These are phyloP conservation scores for Termitomyces heimii DNA, from an alignment of 768 basidiomycete species.

Conservation along the genomic window DNA sequence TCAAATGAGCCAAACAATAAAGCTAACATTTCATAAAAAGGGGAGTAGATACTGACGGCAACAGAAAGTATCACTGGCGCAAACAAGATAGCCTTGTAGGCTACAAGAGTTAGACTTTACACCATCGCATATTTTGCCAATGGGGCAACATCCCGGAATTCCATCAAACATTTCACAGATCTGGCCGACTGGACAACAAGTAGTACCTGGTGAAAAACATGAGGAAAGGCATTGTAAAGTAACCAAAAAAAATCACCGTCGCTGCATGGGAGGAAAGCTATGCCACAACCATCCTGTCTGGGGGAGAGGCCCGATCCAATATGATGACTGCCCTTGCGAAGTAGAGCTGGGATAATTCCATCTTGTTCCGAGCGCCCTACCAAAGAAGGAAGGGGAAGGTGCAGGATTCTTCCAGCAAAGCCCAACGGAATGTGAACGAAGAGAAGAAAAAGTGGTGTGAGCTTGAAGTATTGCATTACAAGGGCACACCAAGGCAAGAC, in stretches of 20 bases:
- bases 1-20: not conserved
- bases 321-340: not conserved
- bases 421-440: not conserved
- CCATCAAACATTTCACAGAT: not conserved
- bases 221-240: not conserved
- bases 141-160: not conserved
- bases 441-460: not conserved
- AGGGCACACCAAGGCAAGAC: not conserved
- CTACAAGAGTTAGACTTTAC: not conserved
- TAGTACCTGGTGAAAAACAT: not conserved
- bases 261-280: conserved; percentile 7
- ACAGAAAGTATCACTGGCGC: not conserved
- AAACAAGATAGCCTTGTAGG: not conserved
- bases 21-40: too few relatives aligned
- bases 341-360: conserved; percentile 3
- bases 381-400: not conserved
- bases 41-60: not conserved
- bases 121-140: not conserved
- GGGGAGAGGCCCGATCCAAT: not conserved
- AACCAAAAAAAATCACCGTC: conserved; percentile 1
- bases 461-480: not conserved
- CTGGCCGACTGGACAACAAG: not conserved
- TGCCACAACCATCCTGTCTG: not conserved
- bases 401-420: not conserved
- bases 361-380: not conserved